These are phyloP conservation scores for Apiospora aurea DNA, from an alignment of 2,329 filamentous ascomycete species.

Conservation along the genomic window DNA sequence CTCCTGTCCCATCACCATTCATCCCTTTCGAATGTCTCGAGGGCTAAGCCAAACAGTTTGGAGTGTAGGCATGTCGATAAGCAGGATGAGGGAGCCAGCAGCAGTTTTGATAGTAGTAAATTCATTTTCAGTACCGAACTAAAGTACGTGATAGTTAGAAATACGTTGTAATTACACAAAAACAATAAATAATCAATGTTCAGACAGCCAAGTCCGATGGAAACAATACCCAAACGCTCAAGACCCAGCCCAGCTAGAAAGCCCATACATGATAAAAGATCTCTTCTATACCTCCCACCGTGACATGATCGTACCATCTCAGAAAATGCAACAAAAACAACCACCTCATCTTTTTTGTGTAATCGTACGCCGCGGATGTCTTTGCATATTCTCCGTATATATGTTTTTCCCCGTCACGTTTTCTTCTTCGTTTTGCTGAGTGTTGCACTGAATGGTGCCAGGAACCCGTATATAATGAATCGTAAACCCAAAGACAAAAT, in stretches of 20 bases:
- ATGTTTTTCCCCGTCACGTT: neutral
- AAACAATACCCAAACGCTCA: neutral
- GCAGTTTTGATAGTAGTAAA: neutral
- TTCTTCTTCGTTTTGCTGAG: too few relatives aligned
- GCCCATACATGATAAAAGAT: neutral
- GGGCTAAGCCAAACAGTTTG: neutral
- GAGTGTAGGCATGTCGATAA: neutral
- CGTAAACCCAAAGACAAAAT: neutral
- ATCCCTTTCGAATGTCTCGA: neutral
- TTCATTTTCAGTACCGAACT: neutral
- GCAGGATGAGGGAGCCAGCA: neutral
- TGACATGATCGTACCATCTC: slow-evolving; percentile 15
- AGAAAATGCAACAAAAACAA: slow-evolving; percentile 18
- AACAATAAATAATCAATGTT: neutral
- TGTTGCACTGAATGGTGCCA: neutral
- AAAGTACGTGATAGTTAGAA: neutral
- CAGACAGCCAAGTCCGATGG: neutral
- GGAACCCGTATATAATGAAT: neutral
- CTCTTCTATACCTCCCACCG: slow-evolving; percentile 11
- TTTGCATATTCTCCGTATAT: neutral
- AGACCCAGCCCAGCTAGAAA: slow-evolving; percentile 10
- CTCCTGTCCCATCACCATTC: neutral
- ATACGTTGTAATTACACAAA: neutral
- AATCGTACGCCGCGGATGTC: neutral
- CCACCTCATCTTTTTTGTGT: slow-evolving; percentile 3